A percentile compares a stretch with the other conserved stretches of the same genome.
These are phyloP conservation scores for Coemansia sp. DNA, from an alignment of 192 early-diverging fungal genomes.

Conservation along the genomic window DNA sequence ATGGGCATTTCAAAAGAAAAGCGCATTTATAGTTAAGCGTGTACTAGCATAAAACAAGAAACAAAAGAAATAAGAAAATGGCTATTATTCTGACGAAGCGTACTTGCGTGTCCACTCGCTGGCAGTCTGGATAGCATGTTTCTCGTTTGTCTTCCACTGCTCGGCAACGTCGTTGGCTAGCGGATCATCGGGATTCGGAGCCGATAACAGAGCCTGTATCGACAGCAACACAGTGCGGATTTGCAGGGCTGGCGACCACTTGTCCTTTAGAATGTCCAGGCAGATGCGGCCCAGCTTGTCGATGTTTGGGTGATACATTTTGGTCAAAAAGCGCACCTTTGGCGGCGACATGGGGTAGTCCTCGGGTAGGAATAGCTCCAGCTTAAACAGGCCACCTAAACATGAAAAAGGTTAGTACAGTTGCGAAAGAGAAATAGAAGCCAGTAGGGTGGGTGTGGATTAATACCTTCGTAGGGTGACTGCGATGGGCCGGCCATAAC, in stretches of 20 bases:
- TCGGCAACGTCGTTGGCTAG: slow-evolving; percentile 98
- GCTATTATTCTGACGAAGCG: slow-evolving; percentile 9
- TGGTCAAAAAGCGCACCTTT: slow-evolving; percentile 96
- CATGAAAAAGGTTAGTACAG: not conserved
- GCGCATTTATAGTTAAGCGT: too few species aligned
- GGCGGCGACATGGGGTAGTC: slow-evolving; percentile 99
- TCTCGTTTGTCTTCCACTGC: slow-evolving; percentile 98
- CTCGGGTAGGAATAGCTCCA: slow-evolving; percentile 95
- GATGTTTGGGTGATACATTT: slow-evolving; percentile 99
- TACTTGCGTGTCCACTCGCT: slow-evolving; percentile 40
- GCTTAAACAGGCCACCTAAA: slow-evolving; percentile 86
- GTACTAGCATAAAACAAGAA: not conserved
- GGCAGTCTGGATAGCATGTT: slow-evolving; percentile 82
- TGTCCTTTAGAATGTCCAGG: slow-evolving; percentile 98
- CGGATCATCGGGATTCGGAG: slow-evolving; percentile 98
- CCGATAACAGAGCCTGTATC: slow-evolving; percentile 93
- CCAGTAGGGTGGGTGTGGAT: not conserved
- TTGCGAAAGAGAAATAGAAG: not conserved
- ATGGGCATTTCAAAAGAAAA: not conserved
- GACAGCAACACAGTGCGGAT: slow-evolving; percentile 97
- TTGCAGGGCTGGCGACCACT: slow-evolving; percentile 98
- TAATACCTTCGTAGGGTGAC: slow-evolving; percentile 93
- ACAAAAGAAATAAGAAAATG: not conserved
- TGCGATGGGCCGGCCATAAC: slow-evolving; percentile 84
- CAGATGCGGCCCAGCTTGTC: slow-evolving; percentile 98